These are phyloP conservation scores for Aspergillus caelatus DNA, from an alignment of 2,329 filamentous ascomycete genomes.

Conservation along the genomic window DNA sequence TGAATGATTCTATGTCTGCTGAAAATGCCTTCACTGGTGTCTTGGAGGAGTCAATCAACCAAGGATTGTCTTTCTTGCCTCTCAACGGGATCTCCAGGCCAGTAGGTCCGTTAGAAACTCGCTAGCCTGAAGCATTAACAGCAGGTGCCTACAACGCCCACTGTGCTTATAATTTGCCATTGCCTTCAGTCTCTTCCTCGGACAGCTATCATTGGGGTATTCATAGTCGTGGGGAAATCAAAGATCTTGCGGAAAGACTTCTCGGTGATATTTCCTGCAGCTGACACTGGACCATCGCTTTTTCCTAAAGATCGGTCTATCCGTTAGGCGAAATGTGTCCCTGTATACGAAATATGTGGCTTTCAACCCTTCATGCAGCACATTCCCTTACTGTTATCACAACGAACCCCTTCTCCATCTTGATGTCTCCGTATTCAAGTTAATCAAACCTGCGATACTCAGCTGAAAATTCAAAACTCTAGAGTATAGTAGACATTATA, in stretches of 20 bases:
- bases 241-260: background rate
- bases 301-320: background rate
- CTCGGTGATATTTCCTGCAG: background rate
- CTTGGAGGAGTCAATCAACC: background rate
- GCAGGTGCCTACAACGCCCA: background rate
- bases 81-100: background rate
- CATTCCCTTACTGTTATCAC: no score
- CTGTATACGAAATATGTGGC: no score
- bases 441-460: no score
- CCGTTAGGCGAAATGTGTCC: background rate
- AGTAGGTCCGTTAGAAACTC: background rate
- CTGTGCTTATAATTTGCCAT: background rate
- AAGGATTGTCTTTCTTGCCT: background rate
- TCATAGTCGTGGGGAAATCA: background rate
- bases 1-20: conserved; percentile 1
- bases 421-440: no score
- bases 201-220: background rate
- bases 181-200: background rate
- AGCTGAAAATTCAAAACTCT: no score
- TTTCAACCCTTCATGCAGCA: no score
- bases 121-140: background rate
- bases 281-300: conserved; percentile 14
- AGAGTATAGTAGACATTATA: no score
- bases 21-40: background rate
- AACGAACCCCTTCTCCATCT: no score